A percentile compares a stretch with the other conserved stretches of the same genome.
These are phyloP conservation scores for Cyclotella cryptica DNA, from an alignment of 108 stramenopile species.

Conservation along the genomic window DNA sequence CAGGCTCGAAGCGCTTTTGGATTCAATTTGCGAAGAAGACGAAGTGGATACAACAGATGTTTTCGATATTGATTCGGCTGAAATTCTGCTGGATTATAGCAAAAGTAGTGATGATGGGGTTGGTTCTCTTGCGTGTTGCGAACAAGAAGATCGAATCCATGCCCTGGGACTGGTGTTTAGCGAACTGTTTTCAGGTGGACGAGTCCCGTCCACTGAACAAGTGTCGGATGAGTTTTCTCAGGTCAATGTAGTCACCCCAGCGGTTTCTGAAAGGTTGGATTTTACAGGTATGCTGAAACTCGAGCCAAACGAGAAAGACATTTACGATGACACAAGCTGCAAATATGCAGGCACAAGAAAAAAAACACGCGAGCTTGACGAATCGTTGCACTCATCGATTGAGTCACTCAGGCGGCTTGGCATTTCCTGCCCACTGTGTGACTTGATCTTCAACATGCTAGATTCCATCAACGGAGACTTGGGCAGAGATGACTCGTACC, in stretches of 20 bases:
- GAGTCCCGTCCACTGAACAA: not conserved
- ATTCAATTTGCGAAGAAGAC: too few species aligned
- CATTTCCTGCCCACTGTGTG: not conserved
- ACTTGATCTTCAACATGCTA: slow-evolving; percentile 20
- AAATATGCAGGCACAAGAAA: too few species aligned
- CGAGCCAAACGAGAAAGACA: too few species aligned
- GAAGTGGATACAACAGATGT: too few species aligned
- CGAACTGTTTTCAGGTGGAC: slow-evolving; percentile 9
- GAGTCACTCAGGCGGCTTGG: not conserved
- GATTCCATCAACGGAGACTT: slow-evolving; percentile 12
- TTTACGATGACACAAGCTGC: too few species aligned
- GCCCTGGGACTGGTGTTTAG: not conserved
- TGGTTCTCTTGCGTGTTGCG: not conserved
- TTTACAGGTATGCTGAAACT: too few species aligned
- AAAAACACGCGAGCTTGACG: too few species aligned
- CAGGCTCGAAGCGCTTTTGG: too few species aligned
- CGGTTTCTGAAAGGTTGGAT: too few species aligned
- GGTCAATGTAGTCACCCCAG: too few species aligned
- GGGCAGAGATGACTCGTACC: slow-evolving; percentile 17
- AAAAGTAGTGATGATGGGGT: not conserved
- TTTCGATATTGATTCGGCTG: too few species aligned
- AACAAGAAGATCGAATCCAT: not conserved
- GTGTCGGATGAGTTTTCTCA: too few species aligned
- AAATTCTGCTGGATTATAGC: not conserved
- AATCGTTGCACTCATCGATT: not conserved